phyloP scores from a whole-genome alignment of 2,329 filamentous ascomycete genomes.

The Alternaria hordeiaustralica region DNA sequence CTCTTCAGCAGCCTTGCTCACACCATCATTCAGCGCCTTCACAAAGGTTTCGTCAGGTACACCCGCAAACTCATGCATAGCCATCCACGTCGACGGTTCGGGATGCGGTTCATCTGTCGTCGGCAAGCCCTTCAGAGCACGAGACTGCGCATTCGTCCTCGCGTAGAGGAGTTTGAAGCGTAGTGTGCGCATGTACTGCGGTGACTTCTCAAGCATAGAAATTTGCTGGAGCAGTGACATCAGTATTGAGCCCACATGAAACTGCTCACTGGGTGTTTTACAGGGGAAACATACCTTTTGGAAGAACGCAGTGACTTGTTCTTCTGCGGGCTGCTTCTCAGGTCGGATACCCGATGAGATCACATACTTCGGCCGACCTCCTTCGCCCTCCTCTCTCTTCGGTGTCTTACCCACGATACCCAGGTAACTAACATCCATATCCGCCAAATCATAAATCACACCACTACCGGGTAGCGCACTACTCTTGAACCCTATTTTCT shows the following conservation, averaged over 20 bases:
- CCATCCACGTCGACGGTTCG: constrained; percentile 35
- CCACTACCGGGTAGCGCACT: constrained; percentile 35
- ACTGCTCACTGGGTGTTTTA: too few relatives aligned
- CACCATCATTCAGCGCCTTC: constrained; percentile 4
- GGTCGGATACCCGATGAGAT: constrained; percentile 27
- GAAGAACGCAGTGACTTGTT: constrained; percentile 21
- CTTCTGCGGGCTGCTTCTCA: constrained; percentile 12
- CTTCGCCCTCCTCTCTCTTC: not conserved
- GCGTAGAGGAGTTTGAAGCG: constrained; percentile 34
- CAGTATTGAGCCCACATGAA: not conserved
- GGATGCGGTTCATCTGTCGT: constrained; percentile 29
- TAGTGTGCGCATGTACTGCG: constrained; percentile 31
- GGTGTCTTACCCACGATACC: constrained; percentile 20
- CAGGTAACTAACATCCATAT: constrained; percentile 38
- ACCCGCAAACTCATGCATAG: constrained; percentile 35
- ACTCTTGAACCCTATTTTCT: constrained; percentile 43
- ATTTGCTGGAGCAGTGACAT: constrained; percentile 17
- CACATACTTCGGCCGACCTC: constrained; percentile 14
- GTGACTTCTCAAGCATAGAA: constrained; percentile 9
- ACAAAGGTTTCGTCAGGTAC: constrained; percentile 16
- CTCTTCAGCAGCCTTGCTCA: not conserved
- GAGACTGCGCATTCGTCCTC: constrained; percentile 40
- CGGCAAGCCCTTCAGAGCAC: constrained; percentile 35
- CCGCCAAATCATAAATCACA: constrained; percentile 38
- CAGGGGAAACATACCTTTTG: constrained; percentile 4